Evolutionary conservation across 2,329 filamentous ascomycete species (phyloP).

Genomic region (Leptodontidium sp.): DNA sequence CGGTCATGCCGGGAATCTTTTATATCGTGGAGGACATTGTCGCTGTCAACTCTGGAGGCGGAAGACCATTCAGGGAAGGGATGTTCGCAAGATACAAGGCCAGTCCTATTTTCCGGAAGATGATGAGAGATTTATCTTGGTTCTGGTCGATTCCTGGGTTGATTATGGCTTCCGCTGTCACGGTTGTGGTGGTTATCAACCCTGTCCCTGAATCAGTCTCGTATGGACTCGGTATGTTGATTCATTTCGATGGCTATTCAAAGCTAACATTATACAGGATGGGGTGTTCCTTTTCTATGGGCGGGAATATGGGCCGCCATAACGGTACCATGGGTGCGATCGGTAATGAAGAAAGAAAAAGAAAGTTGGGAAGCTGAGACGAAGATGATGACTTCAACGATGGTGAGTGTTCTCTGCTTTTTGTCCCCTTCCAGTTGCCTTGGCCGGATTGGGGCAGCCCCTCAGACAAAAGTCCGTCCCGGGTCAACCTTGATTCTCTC

Average conservation of each 20-base stretch:
- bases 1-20: constrained; percentile 67
- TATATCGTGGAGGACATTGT: constrained; percentile 74
- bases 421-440: neutral
- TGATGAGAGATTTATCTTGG: constrained; percentile 52
- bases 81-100: constrained; percentile 53
- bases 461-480: too few species aligned
- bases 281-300: constrained; percentile 38
- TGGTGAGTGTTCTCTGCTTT: neutral
- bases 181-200: constrained; percentile 37
- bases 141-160: constrained; percentile 54
- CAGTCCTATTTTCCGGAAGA: constrained; percentile 52
- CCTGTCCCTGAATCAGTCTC: constrained; percentile 30
- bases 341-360: constrained; percentile 32
- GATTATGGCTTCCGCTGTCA: constrained; percentile 49
- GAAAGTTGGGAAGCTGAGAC: constrained; percentile 31
- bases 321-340: constrained; percentile 33
- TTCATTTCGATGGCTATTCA: neutral
- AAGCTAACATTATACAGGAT: constrained; percentile 30
- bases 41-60: constrained; percentile 70
- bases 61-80: constrained; percentile 55
- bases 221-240: constrained; percentile 37
- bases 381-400: constrained; percentile 23
- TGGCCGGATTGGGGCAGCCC: neutral
- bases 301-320: constrained; percentile 37
- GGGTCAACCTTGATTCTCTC: neutral